These are phyloP conservation scores for Fusarium concolor DNA, from an alignment of 2,329 filamentous ascomycete genomes.

Conservation along the genomic window DNA sequence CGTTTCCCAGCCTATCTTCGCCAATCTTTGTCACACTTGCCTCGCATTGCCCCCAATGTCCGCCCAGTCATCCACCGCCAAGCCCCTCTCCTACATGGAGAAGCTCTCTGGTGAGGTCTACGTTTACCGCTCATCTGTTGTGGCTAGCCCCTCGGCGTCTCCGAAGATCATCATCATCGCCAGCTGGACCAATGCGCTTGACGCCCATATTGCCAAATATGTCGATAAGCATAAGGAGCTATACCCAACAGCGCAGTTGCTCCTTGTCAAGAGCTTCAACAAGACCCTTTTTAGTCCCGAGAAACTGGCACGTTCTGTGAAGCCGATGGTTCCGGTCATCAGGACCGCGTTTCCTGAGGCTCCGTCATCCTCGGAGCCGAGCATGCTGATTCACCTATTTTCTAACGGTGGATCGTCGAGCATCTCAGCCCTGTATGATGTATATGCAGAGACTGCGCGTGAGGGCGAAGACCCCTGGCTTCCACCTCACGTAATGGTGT, in stretches of 20 bases:
- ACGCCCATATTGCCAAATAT: constrained; percentile 31
- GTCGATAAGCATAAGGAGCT: constrained; percentile 17
- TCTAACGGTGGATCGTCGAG: constrained; percentile 19
- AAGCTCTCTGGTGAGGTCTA: constrained; percentile 17
- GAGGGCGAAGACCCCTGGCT: background rate
- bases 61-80: background rate
- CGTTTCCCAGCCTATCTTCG: no score
- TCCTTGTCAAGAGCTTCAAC: constrained; percentile 11
- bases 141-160: background rate
- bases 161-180: constrained; percentile 28
- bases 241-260: background rate
- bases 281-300: constrained; percentile 1
- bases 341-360: background rate
- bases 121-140: constrained; percentile 5
- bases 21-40: no score
- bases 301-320: background rate
- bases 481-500: constrained; percentile 8
- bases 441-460: background rate
- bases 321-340: background rate
- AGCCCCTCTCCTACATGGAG: constrained; percentile 25
- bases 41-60: background rate
- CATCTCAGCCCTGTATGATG: constrained; percentile 10
- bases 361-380: background rate
- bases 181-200: constrained; percentile 23
- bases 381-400: constrained; percentile 13